phyloP scores from a whole-genome alignment of 805 yeast genomes.

The Hanseniaspora taiwanica region DNA sequence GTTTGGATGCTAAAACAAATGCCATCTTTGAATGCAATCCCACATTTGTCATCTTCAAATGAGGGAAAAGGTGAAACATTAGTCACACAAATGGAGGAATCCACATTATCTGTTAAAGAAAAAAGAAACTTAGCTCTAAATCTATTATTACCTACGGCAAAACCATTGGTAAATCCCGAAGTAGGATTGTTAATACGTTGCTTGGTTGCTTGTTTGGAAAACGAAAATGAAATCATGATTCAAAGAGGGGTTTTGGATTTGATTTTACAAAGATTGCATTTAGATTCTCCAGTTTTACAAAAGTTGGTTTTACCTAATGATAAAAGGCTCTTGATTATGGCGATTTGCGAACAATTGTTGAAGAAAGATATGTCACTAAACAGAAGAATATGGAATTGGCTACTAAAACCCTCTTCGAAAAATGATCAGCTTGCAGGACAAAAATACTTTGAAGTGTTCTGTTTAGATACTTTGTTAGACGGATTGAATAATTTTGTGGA shows the following conservation, averaged over 20 bases:
- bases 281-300: conserved; percentile 46
- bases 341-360: conserved; percentile 55
- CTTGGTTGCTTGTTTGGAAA: conserved; percentile 51
- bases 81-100: conserved; percentile 3
- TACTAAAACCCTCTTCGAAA: conserved; percentile 50
- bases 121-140: conserved; percentile 23
- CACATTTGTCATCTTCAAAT: conserved; percentile 14
- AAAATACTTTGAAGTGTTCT: conserved; percentile 48
- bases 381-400: conserved; percentile 87
- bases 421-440: neutral
- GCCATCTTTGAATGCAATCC: conserved; percentile 41
- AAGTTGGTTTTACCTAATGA: conserved; percentile 37
- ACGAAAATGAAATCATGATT: conserved; percentile 55
- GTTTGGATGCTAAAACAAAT: conserved; percentile 51
- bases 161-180: conserved; percentile 56
- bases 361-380: conserved; percentile 89
- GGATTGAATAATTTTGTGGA: conserved; percentile 41
- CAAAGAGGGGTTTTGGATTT: conserved; percentile 85
- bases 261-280: conserved; percentile 50
- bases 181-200: conserved; percentile 70
- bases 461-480: conserved; percentile 32
- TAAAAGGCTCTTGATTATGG: conserved; percentile 41
- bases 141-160: conserved; percentile 35
- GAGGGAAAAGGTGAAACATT: no score
- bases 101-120: conserved; percentile 13